Base-by-base conservation (phyloP, 2,329 filamentous ascomycete species). In the Cordyceps farinosa region DNA sequence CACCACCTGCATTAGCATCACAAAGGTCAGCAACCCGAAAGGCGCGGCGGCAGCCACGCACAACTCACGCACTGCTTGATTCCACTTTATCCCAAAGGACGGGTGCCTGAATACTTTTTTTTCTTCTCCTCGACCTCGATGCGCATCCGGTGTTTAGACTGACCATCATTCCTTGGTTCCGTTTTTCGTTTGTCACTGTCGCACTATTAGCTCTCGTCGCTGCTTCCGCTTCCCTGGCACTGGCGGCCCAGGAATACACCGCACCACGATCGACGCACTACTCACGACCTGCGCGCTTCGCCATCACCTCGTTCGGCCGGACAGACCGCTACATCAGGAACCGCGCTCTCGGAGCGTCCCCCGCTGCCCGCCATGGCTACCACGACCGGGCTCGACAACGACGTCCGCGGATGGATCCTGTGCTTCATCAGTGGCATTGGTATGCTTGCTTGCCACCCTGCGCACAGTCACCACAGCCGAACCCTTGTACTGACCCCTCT, bases 391-490 rank as follows among this genome's bases (percentile, higher is more conserved):
- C 72, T 90, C 67, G 83, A 87, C 73, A 95, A 94, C 79, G 94
- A 98, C 79, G 89, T 89, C 66, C 87, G 92, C 67, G 94, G 95
- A 71, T 98, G 94, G 94, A 89, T 98, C 69, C 91, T 98, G 90
- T 88, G 84, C 71, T 82, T 92, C 67, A 91, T 93, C 76, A 96
- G 92, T 72, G 87, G 92, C 61, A 77, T 87, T 66, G 86, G 86
- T 88, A 70, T 64, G 83, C 80, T 64, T 68, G 65, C 61, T 4
- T 48, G 30, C n/a, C 48, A 29, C 42, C 36, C 50, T 40, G 27
- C 29, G 9, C 15, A 22, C n/a, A 27, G 36, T 51, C 29, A 36
- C 9, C 36, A 30, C 59, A 48, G 51, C 54, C 63, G 68, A 36
- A 67, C 61, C 38, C 48, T 13, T 5, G 45, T 47, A 62, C 68